Evolutionary conservation across 139 green algal species (phyloP).

Genomic region (Auxenochlorella pyrenoidosa): DNA sequence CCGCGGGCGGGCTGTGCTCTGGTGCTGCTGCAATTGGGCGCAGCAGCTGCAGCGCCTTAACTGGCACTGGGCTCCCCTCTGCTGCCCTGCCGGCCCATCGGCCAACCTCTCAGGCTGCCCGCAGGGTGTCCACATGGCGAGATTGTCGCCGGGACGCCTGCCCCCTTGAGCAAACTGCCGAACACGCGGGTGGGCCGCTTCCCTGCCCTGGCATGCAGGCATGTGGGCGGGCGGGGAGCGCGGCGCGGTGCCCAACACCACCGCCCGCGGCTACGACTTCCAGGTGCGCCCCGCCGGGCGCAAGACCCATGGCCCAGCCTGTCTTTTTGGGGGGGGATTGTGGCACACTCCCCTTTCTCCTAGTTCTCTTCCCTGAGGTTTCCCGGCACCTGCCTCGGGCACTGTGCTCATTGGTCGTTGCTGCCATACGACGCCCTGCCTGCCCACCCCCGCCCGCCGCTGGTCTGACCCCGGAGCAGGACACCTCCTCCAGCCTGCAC

Average conservation of each 20-base stretch:
- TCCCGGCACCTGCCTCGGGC: too few relatives aligned
- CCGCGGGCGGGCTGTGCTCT: background rate
- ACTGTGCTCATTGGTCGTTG: too few relatives aligned
- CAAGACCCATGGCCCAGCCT: too few relatives aligned
- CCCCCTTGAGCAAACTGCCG: too few relatives aligned
- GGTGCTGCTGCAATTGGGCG: too few relatives aligned
- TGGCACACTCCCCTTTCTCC: too few relatives aligned
- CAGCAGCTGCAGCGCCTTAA: background rate
- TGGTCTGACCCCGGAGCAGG: background rate
- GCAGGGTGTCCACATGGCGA: background rate
- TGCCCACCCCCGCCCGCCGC: background rate
- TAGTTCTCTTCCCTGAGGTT: too few relatives aligned
- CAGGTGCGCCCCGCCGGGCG: background rate
- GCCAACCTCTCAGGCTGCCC: too few relatives aligned
- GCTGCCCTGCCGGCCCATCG: background rate
- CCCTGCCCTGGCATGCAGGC: background rate
- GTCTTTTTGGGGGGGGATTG: too few relatives aligned
- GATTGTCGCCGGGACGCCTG: background rate
- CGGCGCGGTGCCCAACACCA: background rate
- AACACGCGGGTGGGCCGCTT: background rate
- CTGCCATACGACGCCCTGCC: too few relatives aligned
- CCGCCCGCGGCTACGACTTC: background rate
- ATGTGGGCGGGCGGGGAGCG: constrained; percentile 6
- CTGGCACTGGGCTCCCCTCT: background rate
- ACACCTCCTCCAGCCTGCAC: constrained; percentile 8